These are phyloP conservation scores for Oldenlandia corymbosa DNA, from an alignment of 257 asterid species.

Conservation along the genomic window DNA sequence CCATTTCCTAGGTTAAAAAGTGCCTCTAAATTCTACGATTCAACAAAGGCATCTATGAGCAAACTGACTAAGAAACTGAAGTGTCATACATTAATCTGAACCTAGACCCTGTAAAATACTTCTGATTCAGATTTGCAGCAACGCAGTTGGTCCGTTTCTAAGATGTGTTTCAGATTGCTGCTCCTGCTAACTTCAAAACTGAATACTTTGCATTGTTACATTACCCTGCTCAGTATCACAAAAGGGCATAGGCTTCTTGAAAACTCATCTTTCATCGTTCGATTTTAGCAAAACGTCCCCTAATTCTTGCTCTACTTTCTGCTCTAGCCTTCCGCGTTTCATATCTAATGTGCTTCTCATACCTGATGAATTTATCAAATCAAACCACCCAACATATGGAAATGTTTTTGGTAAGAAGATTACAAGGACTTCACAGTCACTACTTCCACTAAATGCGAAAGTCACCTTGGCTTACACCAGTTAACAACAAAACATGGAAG, in stretches of 20 bases:
- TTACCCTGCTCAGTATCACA: constrained; percentile 2
- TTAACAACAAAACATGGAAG: not conserved
- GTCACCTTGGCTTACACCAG: not conserved
- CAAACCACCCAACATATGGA: constrained; percentile 1
- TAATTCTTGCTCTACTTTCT: constrained; percentile 74
- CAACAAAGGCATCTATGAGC: too few relatives aligned
- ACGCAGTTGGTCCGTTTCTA: too few relatives aligned
- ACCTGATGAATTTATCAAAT: constrained; percentile 36
- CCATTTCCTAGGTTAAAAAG: too few relatives aligned
- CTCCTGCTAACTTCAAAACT: too few relatives aligned
- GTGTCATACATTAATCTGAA: too few relatives aligned
- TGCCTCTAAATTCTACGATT: too few relatives aligned
- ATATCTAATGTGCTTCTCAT: constrained; percentile 80
- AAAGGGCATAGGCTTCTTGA: constrained; percentile 5
- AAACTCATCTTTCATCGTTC: constrained; percentile 33
- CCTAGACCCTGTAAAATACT: too few relatives aligned
- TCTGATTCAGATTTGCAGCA: too few relatives aligned
- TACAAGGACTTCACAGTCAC: not conserved
- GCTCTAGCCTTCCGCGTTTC: constrained; percentile 88
- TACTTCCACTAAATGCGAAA: not conserved
- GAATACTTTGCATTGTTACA: not conserved
- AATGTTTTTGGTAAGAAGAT: not conserved
- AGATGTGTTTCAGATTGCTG: too few relatives aligned
- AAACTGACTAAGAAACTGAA: too few relatives aligned
- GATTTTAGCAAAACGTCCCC: constrained; percentile 92